Evolutionary conservation across 2,329 filamentous ascomycete genomes (phyloP).

Genomic region (Alternaria burnsii): DNA sequence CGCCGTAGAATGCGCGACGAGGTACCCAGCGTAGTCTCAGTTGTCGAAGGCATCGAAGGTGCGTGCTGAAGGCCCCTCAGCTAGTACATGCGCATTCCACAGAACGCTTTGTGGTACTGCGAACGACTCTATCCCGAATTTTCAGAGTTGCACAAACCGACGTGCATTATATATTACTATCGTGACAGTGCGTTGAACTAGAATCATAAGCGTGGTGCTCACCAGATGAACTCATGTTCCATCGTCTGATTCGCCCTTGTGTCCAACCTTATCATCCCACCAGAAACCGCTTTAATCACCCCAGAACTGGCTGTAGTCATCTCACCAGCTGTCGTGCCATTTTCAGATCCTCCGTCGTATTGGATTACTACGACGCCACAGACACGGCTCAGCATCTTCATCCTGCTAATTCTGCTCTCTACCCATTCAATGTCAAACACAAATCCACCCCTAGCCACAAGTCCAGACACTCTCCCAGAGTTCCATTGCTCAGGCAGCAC

Average conservation of each 20-base stretch:
- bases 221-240: slow-evolving; percentile 4
- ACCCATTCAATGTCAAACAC: slow-evolving; percentile 30
- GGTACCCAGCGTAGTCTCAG: neutral
- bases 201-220: neutral
- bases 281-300: too few relatives aligned
- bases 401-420: neutral
- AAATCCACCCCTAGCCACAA: slow-evolving; percentile 26
- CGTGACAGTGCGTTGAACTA: neutral
- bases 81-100: neutral
- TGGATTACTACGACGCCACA: too few relatives aligned
- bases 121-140: neutral
- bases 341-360: too few relatives aligned
- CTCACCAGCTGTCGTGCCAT: too few relatives aligned
- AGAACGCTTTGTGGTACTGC: neutral
- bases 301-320: too few relatives aligned
- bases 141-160: neutral
- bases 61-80: neutral
- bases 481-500: slow-evolving; percentile 21
- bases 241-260: neutral
- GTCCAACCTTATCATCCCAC: neutral
- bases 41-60: neutral
- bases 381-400: too few relatives aligned
- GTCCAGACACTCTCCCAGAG: slow-evolving; percentile 22
- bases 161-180: neutral
- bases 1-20: neutral